Base-by-base conservation (phyloP, 1,139 yeast genomes). In the Suhomyces wounanorum region DNA sequence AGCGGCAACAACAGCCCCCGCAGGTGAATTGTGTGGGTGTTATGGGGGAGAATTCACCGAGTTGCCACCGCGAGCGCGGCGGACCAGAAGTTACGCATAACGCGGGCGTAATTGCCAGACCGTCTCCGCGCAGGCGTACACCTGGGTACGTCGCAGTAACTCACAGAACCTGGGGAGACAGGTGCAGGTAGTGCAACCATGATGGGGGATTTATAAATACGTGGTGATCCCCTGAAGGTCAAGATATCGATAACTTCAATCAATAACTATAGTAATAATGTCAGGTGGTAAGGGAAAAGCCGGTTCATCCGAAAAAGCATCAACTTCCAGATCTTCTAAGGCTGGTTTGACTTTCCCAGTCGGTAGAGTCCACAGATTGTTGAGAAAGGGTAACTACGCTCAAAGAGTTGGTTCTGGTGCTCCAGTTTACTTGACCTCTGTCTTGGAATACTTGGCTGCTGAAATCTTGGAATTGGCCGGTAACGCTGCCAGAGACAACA, bases 401-500 rank as follows among this genome's bases (percentile, higher is more conserved):
- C 81, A 77, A 69, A 76, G 81, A 75, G 78, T 77, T 60, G 81
- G 81, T 70, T 75, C 81, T 57, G 81, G 81, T 69, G 81, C 81
- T 55, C 81, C 81, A 67, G 81, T 77, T 46, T 77, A 77, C 74
- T 75, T 77, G 66, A 76, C 81, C 57, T 76, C 81, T 50, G 81
- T 77, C 48, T 75, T 77, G 64, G 81, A 77, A 66, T 77, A 77
- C 68, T 76, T 77, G 68, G 73, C 80, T 56, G 81, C 82, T 61
- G 82, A 77, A 74, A 77, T 77, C 64, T 77, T 78, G 69, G 81
- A 77, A 70, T 77, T 77, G 69, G 81, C 81, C 56, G 81, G 82
- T 75, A 78, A 77, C 73, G 83, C 79, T 68, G 84, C 76, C 56
- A 74, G 83, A 70, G 78, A 81, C 78, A 77, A 77, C 75, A 79